phyloP scores from a whole-genome alignment of 192 early-diverging fungal species.

The Coemansia asiatica region DNA sequence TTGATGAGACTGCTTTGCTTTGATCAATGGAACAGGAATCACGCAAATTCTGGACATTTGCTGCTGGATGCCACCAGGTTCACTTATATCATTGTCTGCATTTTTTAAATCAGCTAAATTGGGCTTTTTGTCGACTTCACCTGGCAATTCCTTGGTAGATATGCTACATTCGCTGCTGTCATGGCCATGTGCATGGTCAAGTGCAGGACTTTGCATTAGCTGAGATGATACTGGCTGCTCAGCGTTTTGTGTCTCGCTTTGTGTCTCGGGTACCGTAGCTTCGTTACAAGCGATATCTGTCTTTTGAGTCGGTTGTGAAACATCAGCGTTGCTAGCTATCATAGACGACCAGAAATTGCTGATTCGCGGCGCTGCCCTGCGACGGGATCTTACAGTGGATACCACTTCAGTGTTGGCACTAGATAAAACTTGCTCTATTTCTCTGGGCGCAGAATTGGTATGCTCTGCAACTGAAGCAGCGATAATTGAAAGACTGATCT shows the following conservation, averaged over 20 bases:
- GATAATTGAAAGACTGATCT: slow-evolving; percentile 38
- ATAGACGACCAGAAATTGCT: slow-evolving; percentile 12
- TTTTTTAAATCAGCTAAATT: neutral
- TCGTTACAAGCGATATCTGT: neutral
- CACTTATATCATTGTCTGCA: neutral
- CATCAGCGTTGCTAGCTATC: neutral
- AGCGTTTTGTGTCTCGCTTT: no score
- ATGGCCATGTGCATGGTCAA: no score
- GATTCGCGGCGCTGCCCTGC: slow-evolving; percentile 3
- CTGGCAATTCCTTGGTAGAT: no score
- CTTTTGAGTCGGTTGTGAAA: neutral
- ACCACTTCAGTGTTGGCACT: neutral
- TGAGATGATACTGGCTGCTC: no score
- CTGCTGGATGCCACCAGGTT: neutral
- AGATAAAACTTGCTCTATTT: neutral
- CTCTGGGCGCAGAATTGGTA: slow-evolving; percentile 15
- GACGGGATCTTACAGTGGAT: neutral
- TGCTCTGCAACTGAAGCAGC: slow-evolving; percentile 27
- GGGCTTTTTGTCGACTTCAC: no score
- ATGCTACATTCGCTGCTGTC: no score
- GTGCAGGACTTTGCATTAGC: no score
- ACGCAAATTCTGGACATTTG: neutral
- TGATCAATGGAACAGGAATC: neutral
- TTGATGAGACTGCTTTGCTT: neutral
- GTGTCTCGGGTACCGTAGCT: neutral